Conservation (phyloP, 106 monocot species). For the Acorus calamus region DNA sequence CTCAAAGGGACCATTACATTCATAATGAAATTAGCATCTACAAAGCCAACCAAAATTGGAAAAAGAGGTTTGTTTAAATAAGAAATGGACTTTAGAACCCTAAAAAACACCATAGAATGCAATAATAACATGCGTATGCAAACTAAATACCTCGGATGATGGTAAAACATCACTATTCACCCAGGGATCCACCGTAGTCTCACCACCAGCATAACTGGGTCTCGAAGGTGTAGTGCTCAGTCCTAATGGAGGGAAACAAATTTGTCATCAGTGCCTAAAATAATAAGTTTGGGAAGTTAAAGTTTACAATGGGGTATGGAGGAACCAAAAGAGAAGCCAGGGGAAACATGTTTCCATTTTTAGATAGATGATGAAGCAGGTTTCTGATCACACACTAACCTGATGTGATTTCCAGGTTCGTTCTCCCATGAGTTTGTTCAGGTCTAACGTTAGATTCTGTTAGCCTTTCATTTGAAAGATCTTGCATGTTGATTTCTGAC, state of each 20-base stretch:
- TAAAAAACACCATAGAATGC: neutral
- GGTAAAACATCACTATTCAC: constrained; percentile 29
- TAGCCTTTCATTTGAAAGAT: constrained; percentile 19
- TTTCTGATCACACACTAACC: constrained; percentile 7
- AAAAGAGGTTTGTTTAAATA: too few species aligned
- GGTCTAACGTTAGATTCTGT: constrained; percentile 26
- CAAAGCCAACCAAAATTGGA: too few species aligned
- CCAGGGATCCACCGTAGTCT: constrained; percentile 17
- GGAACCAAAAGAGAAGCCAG: too few species aligned
- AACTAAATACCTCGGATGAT: constrained; percentile 41
- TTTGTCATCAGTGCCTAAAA: too few species aligned
- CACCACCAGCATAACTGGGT: constrained; percentile 25
- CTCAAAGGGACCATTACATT: too few species aligned
- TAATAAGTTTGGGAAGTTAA: too few species aligned
- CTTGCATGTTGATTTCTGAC: constrained; percentile 30
- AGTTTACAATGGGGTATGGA: too few species aligned
- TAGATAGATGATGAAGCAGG: too few species aligned
- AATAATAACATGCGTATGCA: neutral
- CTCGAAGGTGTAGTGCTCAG: constrained; percentile 18
- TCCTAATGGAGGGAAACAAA: too few species aligned
- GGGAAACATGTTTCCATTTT: too few species aligned
- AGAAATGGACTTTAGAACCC: too few species aligned
- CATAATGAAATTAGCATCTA: too few species aligned
- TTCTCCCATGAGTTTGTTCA: constrained; percentile 28
- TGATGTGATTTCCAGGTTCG: constrained; percentile 21